Percentiles rank a stretch among this genome's conserved stretches.
These are phyloP conservation scores for Salisapilia sapeloensis DNA, from an alignment of 352 stramenopile species.

Conservation along the genomic window DNA sequence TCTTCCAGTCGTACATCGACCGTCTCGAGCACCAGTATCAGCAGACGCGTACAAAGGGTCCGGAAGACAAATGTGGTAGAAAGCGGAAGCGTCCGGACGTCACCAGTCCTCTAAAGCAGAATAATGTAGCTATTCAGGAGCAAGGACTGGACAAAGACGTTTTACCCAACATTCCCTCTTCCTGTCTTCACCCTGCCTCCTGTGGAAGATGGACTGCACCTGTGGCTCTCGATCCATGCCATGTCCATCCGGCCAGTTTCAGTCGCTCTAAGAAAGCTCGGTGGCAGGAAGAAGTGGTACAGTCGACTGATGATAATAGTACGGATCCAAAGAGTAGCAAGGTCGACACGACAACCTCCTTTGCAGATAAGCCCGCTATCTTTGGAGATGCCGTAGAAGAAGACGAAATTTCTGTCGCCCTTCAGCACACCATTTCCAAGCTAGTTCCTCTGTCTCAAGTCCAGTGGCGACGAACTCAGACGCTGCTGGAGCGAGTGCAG, in stretches of 20 bases:
- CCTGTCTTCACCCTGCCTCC: conserved; percentile 35
- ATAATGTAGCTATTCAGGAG: conserved; percentile 1
- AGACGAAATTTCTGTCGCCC: conserved; percentile 47
- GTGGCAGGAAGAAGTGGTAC: no score
- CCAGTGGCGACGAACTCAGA: conserved; percentile 55
- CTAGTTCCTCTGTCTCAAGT: conserved; percentile 39
- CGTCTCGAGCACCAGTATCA: no score
- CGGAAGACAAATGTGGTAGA: conserved; percentile 1
- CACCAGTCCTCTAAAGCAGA: conserved; percentile 5
- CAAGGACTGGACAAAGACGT: conserved; percentile 12
- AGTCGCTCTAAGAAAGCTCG: no score
- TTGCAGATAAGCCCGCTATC: no score
- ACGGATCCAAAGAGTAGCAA: no score
- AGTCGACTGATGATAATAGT: no score
- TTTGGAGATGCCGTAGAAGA: conserved; percentile 45
- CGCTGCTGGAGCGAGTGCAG: conserved; percentile 31
- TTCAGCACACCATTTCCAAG: conserved; percentile 29
- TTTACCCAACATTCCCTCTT: conserved; percentile 14
- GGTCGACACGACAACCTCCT: no score
- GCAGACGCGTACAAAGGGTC: no score
- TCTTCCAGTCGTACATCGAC: conserved; percentile 30
- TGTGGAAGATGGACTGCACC: conserved; percentile 49
- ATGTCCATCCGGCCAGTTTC: no score
- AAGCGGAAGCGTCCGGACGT: conserved; percentile 5
- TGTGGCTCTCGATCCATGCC: no score